phyloP scores from a whole-genome alignment of 345 rosid species.

The Eucalyptus pauciflora region DNA sequence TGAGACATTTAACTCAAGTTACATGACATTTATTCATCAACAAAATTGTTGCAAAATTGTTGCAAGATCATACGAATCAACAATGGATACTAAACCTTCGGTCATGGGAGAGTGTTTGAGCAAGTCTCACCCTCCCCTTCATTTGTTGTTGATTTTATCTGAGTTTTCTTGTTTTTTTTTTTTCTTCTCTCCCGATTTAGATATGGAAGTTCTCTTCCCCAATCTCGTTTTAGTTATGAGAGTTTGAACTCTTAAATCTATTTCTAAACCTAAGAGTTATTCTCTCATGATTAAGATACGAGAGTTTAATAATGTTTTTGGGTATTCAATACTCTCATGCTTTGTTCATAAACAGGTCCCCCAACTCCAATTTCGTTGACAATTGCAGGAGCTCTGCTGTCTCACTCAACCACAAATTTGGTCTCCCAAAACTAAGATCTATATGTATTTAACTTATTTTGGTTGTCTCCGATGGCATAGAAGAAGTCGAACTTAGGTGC shows the following conservation, averaged over 20 bases:
- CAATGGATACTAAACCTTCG: neutral
- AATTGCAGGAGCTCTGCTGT: neutral
- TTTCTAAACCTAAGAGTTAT: too few species aligned
- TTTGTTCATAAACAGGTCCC: neutral
- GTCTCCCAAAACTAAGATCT: neutral
- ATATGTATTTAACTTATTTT: too few species aligned
- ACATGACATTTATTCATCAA: neutral
- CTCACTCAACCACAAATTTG: neutral
- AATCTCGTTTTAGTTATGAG: neutral
- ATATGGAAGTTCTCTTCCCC: rapidly evolving
- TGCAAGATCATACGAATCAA: neutral
- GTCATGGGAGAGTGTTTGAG: rapidly evolving
- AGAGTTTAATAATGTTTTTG: neutral
- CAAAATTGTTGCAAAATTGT: too few species aligned
- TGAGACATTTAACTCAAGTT: neutral
- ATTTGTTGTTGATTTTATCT: neutral
- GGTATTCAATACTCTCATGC: neutral
- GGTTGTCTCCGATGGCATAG: rapidly evolving
- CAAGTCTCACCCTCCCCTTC: neutral
- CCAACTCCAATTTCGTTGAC: neutral
- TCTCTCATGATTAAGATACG: rapidly evolving
- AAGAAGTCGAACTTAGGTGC: neutral
- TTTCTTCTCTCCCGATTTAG: rapidly evolving
- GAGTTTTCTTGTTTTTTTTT: neutral
- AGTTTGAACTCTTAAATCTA: neutral